Evolutionary conservation across 2,329 filamentous ascomycete species (phyloP).

Genomic region (Plenodomus biglobosus): DNA sequence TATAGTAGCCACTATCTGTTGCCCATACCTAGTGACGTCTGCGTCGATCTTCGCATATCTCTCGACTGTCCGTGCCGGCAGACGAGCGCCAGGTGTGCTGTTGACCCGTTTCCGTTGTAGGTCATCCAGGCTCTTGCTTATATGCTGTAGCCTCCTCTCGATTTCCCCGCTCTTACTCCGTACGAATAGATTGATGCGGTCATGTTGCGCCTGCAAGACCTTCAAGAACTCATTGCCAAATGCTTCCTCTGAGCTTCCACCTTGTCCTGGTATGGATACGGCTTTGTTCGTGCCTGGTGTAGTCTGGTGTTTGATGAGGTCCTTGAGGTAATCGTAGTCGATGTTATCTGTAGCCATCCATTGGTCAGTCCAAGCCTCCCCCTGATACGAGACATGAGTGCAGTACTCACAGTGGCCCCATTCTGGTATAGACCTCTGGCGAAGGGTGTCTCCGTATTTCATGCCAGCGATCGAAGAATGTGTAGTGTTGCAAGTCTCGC

Average conservation of each 20-base stretch:
- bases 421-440: constrained; percentile 75
- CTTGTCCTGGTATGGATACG: constrained; percentile 72
- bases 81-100: constrained; percentile 16
- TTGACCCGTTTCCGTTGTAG: constrained; percentile 26
- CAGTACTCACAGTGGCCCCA: constrained; percentile 69
- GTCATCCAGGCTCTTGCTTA: constrained; percentile 44
- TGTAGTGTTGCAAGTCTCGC: constrained; percentile 3
- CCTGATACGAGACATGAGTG: constrained; percentile 1
- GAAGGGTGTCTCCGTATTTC: constrained; percentile 77
- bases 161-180: constrained; percentile 80
- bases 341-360: constrained; percentile 66
- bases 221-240: constrained; percentile 73
- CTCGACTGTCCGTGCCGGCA: constrained; percentile 52
- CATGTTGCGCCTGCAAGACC: constrained; percentile 73
- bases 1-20: background rate
- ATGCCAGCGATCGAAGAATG: constrained; percentile 47
- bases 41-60: constrained; percentile 55
- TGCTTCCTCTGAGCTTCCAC: constrained; percentile 55
- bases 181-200: constrained; percentile 76
- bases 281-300: constrained; percentile 69
- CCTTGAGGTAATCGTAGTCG: constrained; percentile 85
- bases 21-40: constrained; percentile 48
- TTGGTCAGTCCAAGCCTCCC: constrained; percentile 14
- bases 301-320: constrained; percentile 79
- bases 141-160: constrained; percentile 60